Conservation (phyloP, 2,329 filamentous ascomycete species). For the Ceratocystis papillata region DNA sequence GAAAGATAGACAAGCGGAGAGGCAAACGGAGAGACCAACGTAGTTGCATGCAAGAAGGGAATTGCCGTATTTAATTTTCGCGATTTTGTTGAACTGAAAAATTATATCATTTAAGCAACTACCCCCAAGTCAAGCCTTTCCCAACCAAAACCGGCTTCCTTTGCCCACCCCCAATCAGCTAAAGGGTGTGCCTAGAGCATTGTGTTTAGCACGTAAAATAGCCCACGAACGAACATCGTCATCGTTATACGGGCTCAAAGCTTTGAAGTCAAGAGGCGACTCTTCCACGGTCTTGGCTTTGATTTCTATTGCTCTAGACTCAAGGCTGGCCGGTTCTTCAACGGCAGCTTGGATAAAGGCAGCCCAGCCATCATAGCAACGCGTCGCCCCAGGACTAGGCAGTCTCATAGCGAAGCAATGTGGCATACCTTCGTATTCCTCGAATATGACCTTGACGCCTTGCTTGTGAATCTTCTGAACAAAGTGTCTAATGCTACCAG, state of each 20-base stretch:
- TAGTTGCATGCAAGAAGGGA: not conserved
- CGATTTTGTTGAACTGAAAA: not conserved
- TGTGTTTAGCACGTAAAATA: not conserved
- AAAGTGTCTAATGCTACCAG: conserved; percentile 54
- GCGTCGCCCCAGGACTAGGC: conserved; percentile 33
- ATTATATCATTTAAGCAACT: not conserved
- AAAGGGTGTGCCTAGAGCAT: not conserved
- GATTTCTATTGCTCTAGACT: conserved; percentile 37
- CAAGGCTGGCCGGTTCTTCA: conserved; percentile 30
- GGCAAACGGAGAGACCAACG: not conserved
- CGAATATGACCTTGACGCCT: conserved; percentile 51
- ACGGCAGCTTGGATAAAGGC: conserved; percentile 43
- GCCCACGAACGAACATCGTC: conserved; percentile 3
- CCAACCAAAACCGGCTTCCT: not conserved
- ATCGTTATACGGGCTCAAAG: conserved; percentile 28
- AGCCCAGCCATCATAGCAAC: conserved; percentile 47
- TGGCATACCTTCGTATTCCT: conserved; percentile 72
- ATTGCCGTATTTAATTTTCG: not conserved
- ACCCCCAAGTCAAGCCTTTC: not conserved
- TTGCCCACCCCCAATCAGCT: not conserved
- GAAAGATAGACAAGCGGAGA: not conserved
- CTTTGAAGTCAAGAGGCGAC: conserved; percentile 35
- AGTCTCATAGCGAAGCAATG: conserved; percentile 59
- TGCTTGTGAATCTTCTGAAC: conserved; percentile 46
- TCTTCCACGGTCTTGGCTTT: conserved; percentile 44